Evolutionary conservation across 257 asterid genomes (phyloP).

Genomic region (Handroanthus guayacan): DNA sequence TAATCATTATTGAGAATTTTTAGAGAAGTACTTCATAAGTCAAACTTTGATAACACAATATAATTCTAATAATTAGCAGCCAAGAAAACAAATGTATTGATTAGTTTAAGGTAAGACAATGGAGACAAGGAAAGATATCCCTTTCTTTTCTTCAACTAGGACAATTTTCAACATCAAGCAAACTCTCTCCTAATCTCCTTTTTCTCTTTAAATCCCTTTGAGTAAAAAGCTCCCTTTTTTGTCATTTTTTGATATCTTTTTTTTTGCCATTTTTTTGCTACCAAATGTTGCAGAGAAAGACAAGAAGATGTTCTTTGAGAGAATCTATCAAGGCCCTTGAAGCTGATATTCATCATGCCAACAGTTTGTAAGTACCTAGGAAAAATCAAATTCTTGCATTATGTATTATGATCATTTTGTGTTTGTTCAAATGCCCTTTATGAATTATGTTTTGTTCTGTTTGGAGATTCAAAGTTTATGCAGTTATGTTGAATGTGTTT

Average conservation of each 20-base stretch:
- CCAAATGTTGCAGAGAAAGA: constrained; percentile 58
- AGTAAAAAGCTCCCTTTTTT: constrained; percentile 32
- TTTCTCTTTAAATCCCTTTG: constrained; percentile 33
- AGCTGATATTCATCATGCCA: constrained; percentile 82
- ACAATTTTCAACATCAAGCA: constrained; percentile 56
- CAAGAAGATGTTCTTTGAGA: constrained; percentile 54
- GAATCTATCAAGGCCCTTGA: constrained; percentile 72
- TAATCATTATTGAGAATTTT: constrained; percentile 12
- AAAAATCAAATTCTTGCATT: background rate
- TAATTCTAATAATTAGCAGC: constrained; percentile 23
- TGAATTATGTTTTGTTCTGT: no score
- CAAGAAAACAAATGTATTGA: constrained; percentile 20
- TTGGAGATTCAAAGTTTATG: background rate
- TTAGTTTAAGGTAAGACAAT: constrained; percentile 35
- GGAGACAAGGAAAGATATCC: constrained; percentile 54
- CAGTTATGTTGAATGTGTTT: background rate
- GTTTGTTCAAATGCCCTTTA: constrained; percentile 27
- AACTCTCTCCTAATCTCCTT: constrained; percentile 39
- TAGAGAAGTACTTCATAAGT: constrained; percentile 12
- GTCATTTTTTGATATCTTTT: constrained; percentile 6
- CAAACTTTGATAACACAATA: constrained; percentile 31
- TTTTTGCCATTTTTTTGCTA: background rate
- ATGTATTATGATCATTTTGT: background rate
- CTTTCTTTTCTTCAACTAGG: constrained; percentile 57
- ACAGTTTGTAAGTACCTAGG: constrained; percentile 53